These are phyloP conservation scores for Spirogloea muscicola DNA, from an alignment of 139 green algal genomes.

Conservation along the genomic window DNA sequence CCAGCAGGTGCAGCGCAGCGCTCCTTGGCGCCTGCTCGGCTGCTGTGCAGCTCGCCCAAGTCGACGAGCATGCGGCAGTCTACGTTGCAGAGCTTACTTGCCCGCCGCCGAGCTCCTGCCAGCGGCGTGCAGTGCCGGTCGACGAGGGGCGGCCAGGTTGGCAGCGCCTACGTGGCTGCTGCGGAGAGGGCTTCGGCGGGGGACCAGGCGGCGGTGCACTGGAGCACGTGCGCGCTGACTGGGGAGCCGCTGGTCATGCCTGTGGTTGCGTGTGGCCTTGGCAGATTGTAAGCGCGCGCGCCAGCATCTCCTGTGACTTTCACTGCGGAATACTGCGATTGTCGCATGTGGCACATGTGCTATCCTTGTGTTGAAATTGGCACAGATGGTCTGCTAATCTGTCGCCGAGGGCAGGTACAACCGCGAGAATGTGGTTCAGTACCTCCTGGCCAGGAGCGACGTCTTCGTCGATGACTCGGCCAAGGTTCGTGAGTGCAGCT, in stretches of 20 bases:
- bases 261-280: conserved; percentile 17
- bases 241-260: conserved; percentile 24
- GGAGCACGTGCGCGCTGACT: conserved; percentile 32
- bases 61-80: too few relatives aligned
- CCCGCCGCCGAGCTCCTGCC: too few relatives aligned
- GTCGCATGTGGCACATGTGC: too few relatives aligned
- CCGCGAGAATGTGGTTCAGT: conserved; percentile 3
- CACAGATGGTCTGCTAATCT: conserved; percentile 2
- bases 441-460: background rate
- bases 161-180: conserved; percentile 1
- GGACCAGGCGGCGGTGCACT: conserved; percentile 8
- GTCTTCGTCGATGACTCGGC: background rate
- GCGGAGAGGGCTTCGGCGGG: conserved; percentile 11
- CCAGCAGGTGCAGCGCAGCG: conserved; percentile 21
- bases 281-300: conserved; percentile 37
- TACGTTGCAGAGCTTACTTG: too few relatives aligned
- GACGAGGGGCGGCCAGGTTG: conserved; percentile 17
- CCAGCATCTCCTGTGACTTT: too few relatives aligned
- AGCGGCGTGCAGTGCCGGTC: conserved; percentile 4
- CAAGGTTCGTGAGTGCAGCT: too few relatives aligned
- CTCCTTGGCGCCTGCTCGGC: too few relatives aligned
- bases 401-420: conserved; percentile 3
- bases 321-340: too few relatives aligned
- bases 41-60: too few relatives aligned
- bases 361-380: too few relatives aligned